Base-by-base conservation (phyloP, 805 yeast genomes). In the Gaillardinia entomophila region DNA sequence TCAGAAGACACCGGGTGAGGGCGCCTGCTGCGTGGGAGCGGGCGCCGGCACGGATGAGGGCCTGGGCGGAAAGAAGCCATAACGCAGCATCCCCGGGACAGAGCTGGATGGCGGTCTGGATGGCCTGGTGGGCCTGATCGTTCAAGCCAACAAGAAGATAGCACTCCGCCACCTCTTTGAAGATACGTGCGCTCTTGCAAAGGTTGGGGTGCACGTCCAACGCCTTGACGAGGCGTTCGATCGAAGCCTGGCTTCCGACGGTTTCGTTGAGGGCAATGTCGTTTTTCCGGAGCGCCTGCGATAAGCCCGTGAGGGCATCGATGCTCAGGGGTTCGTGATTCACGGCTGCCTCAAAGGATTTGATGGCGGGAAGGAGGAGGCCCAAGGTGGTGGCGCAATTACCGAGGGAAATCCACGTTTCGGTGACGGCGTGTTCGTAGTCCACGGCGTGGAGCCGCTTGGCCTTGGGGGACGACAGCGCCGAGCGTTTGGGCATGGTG, bases 91-190 rank as follows among this genome's bases (percentile, higher is more conserved):
- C 74, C 22, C 53, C 49, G 3, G 62, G 65, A 18, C 45, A 36
- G 15, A 64, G 38, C 24, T 52, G 59, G 4, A 72, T 43, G 3
- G 72, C 72, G 29, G 68, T 57, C 33, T 63, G 68, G 13, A 71
- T 57, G 2, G 72, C 57, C 30, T 60, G 65, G 42, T 73, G 77
- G 0, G 82, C 77, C 37, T 71, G 75, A 26, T 73, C 77, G 28
- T 57, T 60, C 36, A 71, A 61, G 23, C 72, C 70, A 6, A 69
- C 41, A 10, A 64, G 48, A 11, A 71, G 44, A 42, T 76, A 75
- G 34, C 77, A 68, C 37, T 72, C 75, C 1, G 76, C 66, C 32
- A 76, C 54, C 44, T 74, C 80, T 31, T 60, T 65, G 61, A 73
- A 69, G 4, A 76, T 42, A 4, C 44, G 39, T 0, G 68, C 41